These are phyloP conservation scores for Holtermanniella nyarrowii DNA, from an alignment of 768 basidiomycete species.

Conservation along the genomic window DNA sequence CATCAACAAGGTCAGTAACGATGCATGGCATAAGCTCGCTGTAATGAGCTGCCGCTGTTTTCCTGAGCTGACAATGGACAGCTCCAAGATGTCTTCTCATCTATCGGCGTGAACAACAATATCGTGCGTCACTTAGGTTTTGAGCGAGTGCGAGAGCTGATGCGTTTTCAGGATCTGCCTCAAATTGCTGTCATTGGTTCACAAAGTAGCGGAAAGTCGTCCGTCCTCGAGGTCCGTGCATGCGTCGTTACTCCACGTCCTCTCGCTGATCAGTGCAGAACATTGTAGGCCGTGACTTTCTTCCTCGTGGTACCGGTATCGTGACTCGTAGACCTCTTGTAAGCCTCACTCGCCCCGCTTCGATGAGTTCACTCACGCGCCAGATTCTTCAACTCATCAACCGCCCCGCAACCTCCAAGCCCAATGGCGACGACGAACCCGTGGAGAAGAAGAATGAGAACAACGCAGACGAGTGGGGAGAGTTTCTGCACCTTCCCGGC, in stretches of 20 bases:
- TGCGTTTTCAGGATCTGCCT: slow-evolving; percentile 40
- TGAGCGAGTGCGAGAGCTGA: slow-evolving; percentile 4
- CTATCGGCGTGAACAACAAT: slow-evolving; percentile 39
- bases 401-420: slow-evolving; percentile 51
- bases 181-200: slow-evolving; percentile 46
- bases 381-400: slow-evolving; percentile 92
- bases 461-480: slow-evolving; percentile 96
- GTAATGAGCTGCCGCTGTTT: slow-evolving; percentile 5
- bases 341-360: slow-evolving; percentile 31
- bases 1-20: slow-evolving; percentile 42
- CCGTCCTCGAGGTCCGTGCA: slow-evolving; percentile 42
- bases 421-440: slow-evolving; percentile 18
- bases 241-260: background rate
- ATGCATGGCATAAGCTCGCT: background rate
- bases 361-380: background rate
- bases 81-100: slow-evolving; percentile 42
- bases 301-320: slow-evolving; percentile 97
- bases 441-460: slow-evolving; percentile 54
- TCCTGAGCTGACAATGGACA: slow-evolving; percentile 2
- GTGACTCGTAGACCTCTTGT: slow-evolving; percentile 95
- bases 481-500: slow-evolving; percentile 86
- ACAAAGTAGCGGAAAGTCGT: slow-evolving; percentile 44
- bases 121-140: slow-evolving; percentile 19
- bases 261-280: slow-evolving; percentile 49
- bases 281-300: slow-evolving; percentile 94